Conservation (phyloP, 2,329 filamentous ascomycete species). For the Curvularia eragrostidis region DNA sequence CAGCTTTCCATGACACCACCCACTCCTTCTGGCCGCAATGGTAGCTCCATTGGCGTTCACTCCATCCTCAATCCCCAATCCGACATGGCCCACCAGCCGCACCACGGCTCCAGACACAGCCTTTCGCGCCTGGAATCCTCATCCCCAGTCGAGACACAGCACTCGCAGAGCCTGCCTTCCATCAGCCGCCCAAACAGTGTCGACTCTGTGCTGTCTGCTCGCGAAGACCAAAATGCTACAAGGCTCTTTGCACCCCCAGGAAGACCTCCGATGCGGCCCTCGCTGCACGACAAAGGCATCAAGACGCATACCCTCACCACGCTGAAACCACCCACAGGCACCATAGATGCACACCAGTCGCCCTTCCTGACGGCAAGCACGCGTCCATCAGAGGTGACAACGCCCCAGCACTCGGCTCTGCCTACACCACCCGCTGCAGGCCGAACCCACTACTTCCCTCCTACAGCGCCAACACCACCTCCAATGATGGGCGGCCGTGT, state of each 20-base stretch:
- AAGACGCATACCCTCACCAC: constrained; percentile 60
- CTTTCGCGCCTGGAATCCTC: constrained; percentile 55
- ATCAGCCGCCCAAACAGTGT: constrained; percentile 47
- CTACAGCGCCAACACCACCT: constrained; percentile 45
- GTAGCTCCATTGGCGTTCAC: constrained; percentile 52
- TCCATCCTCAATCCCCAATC: constrained; percentile 56
- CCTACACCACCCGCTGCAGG: constrained; percentile 54
- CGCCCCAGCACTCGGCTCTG: constrained; percentile 53
- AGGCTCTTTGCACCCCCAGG: constrained; percentile 38
- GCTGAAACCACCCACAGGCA: constrained; percentile 53
- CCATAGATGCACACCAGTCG: constrained; percentile 57
- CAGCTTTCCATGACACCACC: constrained; percentile 46
- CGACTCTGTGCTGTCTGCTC: constrained; percentile 40
- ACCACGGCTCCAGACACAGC: constrained; percentile 49
- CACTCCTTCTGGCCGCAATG: constrained; percentile 40
- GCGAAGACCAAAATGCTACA: constrained; percentile 32
- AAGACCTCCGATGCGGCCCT: constrained; percentile 52
- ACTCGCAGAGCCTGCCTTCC: constrained; percentile 42
- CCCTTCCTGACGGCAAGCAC: constrained; percentile 56
- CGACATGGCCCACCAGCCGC: constrained; percentile 42
- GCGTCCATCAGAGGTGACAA: constrained; percentile 53
- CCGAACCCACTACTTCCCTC: constrained; percentile 46
- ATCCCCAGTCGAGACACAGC: constrained; percentile 47
- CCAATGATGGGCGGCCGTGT: constrained; percentile 29
- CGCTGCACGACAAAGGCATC: constrained; percentile 64